Evolutionary conservation across 192 early-diverging fungal genomes (phyloP), one percentile per base, ranked within the genome.

Genomic region (Umbelopsis sp.): DNA sequence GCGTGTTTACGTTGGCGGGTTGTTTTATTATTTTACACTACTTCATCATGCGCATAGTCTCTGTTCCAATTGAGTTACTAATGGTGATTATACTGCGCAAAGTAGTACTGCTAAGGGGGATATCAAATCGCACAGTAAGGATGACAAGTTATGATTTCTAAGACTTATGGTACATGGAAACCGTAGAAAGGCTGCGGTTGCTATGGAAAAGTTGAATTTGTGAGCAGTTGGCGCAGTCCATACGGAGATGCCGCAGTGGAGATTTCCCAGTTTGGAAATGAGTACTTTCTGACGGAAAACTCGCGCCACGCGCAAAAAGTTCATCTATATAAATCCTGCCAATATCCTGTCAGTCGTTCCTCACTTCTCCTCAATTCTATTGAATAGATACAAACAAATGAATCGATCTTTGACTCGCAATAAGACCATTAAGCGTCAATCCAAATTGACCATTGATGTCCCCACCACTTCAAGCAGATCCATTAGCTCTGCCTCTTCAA

Each of bases 141-240:
- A 38, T 38, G 36, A 38, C 36, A 38, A 38, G 36, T 3, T 6
- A 8, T n/a, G n/a, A n/a, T n/a, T n/a, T n/a, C n/a, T 38, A 41
- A 41, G 4, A 5, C 38, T 11, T 11, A 0, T 6, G 38, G 7
- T 41, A 41, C 38, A 41, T n/a, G 8, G 36, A 38, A 38, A 38
- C 36, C 4, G 8, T 41, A 20, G n/a, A 49, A 49, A 21, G 11
- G n/a, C 47, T 49, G 47, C 47, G 47, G 47, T 49, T 49, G 38
- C 38, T 41, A 41, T 41, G 38, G 38, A 41, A 41, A n/a, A 17
- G 47, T 49, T 5, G n/a, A 16, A 49, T 49, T 21, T 49, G 47
- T 49, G 47, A 49, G 47, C n/a, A 49, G 16, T 49, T 34, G 16
- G 56, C 56, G 56, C 56, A 62, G 56, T 62, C 56, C 56, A 62